Conservation (phyloP, 108 stramenopile genomes). For the Skeletonema grethae region DNA sequence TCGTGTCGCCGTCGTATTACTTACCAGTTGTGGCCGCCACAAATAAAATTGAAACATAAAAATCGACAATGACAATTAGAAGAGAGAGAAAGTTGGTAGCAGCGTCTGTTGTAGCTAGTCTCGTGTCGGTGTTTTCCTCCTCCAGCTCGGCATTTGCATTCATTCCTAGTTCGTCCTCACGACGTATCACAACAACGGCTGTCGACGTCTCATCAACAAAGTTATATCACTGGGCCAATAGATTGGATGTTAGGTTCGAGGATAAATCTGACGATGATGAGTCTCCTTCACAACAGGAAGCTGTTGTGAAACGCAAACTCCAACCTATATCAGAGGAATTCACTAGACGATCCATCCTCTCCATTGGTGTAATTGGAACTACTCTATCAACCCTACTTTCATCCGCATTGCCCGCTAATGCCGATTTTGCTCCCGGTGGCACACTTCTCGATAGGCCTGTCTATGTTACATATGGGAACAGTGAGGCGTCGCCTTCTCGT, state of each 20-base stretch:
- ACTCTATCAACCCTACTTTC: slow-evolving; percentile 18
- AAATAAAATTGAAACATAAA: not conserved
- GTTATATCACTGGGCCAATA: slow-evolving; percentile 27
- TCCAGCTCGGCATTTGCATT: not conserved
- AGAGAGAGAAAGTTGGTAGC: not conserved
- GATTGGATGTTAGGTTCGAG: slow-evolving; percentile 10
- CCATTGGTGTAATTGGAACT: slow-evolving; percentile 12
- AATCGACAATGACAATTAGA: not conserved
- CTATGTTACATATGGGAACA: slow-evolving; percentile 63
- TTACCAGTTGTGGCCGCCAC: too few relatives aligned
- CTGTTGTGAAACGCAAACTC: not conserved
- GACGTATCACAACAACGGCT: not conserved
- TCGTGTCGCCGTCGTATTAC: too few relatives aligned
- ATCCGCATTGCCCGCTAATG: slow-evolving; percentile 17
- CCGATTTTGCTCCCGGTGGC: slow-evolving; percentile 76
- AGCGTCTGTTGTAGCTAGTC: not conserved
- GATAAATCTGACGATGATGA: not conserved
- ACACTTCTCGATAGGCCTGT: slow-evolving; percentile 78
- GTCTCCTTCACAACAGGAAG: not conserved
- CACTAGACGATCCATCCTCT: slow-evolving; percentile 30
- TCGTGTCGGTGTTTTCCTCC: not conserved
- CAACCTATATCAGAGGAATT: slow-evolving; percentile 1
- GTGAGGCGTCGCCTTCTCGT: slow-evolving; percentile 64
- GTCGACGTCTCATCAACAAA: slow-evolving; percentile 11
- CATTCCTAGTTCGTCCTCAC: slow-evolving; percentile 9